Conservation (phyloP, 2,329 filamentous ascomycete species). For the Knufia petricola region DNA sequence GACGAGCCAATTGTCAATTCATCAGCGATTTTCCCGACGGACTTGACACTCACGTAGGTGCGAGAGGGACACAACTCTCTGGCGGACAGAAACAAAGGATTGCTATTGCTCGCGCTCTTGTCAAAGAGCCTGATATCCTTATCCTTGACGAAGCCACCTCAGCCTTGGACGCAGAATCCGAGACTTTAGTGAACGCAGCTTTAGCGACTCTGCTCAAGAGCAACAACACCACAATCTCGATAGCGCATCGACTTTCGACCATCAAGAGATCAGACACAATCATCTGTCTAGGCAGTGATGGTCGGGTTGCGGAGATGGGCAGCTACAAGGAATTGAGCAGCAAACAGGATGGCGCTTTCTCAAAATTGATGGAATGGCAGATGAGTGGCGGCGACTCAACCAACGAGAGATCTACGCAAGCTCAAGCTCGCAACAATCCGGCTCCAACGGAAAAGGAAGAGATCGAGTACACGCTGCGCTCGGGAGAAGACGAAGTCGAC, state of each 20-base stretch:
- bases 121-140: constrained; percentile 93
- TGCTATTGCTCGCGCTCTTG: constrained; percentile 84
- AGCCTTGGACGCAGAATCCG: constrained; percentile 89
- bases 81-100: constrained; percentile 97
- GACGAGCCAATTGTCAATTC: constrained; percentile 91
- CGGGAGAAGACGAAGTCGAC: constrained; percentile 29
- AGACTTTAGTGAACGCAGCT: constrained; percentile 90
- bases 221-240: constrained; percentile 92
- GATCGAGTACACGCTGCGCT: constrained; percentile 36
- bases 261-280: constrained; percentile 94
- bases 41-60: constrained; percentile 85
- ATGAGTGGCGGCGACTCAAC: constrained; percentile 67
- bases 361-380: constrained; percentile 97
- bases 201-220: constrained; percentile 70
- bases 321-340: constrained; percentile 67
- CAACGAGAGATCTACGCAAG: constrained; percentile 14
- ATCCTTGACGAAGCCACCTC: constrained; percentile 96
- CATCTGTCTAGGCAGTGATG: constrained; percentile 79
- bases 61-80: constrained; percentile 83
- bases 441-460: constrained; percentile 40
- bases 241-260: constrained; percentile 88
- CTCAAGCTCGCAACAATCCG: constrained; percentile 5
- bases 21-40: constrained; percentile 95
- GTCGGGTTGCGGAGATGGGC: constrained; percentile 82
- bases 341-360: constrained; percentile 73